phyloP scores from a whole-genome alignment of 129 eudicot genomes.

The Heracleum sosnowskyi region DNA sequence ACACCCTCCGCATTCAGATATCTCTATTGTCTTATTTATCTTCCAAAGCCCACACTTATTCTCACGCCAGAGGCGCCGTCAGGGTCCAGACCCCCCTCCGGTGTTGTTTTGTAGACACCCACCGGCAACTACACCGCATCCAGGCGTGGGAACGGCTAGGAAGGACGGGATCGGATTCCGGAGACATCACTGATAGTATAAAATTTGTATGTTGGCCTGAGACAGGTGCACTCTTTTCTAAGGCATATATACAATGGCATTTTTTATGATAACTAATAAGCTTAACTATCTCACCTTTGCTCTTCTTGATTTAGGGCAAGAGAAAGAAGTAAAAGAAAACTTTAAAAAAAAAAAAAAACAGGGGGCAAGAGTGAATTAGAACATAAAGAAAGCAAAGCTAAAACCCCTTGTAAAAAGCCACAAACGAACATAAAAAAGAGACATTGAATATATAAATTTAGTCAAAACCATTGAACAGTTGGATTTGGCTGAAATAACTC shows the following conservation, averaged over 20 bases:
- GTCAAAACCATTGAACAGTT: conserved; percentile 6
- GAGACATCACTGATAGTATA: no score
- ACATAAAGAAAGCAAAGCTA: neutral
- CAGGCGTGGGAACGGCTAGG: no score
- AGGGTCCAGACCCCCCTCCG: no score
- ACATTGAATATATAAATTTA: neutral
- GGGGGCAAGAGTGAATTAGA: neutral
- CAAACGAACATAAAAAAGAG: neutral
- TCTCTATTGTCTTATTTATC: no score
- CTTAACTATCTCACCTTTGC: neutral
- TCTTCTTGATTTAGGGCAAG: neutral
- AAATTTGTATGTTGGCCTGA: neutral
- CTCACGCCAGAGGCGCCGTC: no score
- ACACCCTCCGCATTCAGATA: no score
- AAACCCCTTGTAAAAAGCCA: neutral
- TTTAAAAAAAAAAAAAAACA: neutral
- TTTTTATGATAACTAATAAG: neutral
- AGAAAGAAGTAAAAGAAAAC: neutral
- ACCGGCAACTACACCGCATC: no score
- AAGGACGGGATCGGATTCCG: no score
- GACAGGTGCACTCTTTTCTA: neutral
- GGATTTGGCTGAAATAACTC: conserved; percentile 39
- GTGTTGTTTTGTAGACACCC: no score
- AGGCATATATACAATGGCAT: neutral
- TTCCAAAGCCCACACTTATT: no score